These are phyloP conservation scores for Microdochium paspali DNA, from an alignment of 2,329 filamentous ascomycete species.

Conservation along the genomic window DNA sequence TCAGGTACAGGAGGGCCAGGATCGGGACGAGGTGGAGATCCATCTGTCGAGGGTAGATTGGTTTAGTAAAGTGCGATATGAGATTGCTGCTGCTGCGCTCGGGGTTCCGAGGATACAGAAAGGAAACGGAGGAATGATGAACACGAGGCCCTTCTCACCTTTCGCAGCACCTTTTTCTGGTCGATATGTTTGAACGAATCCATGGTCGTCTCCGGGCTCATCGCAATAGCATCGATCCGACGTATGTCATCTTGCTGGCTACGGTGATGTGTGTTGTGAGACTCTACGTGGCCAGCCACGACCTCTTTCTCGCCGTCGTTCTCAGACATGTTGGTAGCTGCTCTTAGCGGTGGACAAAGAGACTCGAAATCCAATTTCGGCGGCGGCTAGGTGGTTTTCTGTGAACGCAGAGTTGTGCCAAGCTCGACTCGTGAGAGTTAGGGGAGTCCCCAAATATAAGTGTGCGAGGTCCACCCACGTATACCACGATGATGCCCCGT, in stretches of 20 bases:
- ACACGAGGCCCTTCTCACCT: conserved; percentile 20
- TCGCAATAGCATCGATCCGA: conserved; percentile 11
- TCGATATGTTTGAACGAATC: conserved; percentile 30
- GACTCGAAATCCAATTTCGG: too few relatives aligned
- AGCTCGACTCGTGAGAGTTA: too few relatives aligned
- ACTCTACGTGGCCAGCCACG: too few relatives aligned
- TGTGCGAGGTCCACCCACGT: too few relatives aligned
- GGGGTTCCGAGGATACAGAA: not conserved
- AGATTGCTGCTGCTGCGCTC: too few relatives aligned
- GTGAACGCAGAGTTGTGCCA: too few relatives aligned
- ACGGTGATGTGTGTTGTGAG: too few relatives aligned
- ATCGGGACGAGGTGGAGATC: conserved; percentile 21
- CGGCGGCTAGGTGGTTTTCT: too few relatives aligned
- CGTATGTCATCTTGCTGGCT: conserved; percentile 6
- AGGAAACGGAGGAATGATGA: not conserved
- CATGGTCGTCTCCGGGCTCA: conserved; percentile 10
- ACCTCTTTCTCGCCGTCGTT: not conserved
- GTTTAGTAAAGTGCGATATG: not conserved
- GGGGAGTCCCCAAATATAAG: too few relatives aligned
- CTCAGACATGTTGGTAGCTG: too few relatives aligned
- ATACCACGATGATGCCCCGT: too few relatives aligned
- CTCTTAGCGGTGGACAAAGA: too few relatives aligned
- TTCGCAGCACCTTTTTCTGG: conserved; percentile 50
- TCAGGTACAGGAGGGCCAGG: conserved; percentile 47
- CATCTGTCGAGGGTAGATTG: conserved; percentile 6